Base-by-base conservation (phyloP, 768 basidiomycete genomes). In the Holtermanniella nyarrowii region DNA sequence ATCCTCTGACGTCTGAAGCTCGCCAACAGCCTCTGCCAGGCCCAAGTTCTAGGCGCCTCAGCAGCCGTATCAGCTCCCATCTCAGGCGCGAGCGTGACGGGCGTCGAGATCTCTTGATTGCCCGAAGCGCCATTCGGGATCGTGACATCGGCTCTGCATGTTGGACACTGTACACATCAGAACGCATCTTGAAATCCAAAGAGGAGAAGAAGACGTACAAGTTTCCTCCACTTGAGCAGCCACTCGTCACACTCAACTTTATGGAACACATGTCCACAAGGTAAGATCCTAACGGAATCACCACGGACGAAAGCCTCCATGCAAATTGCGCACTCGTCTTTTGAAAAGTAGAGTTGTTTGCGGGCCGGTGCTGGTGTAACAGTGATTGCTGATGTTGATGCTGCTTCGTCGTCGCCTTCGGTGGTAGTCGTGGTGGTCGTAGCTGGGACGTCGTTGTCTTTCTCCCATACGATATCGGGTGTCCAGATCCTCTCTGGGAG, bases 191-290 rank as follows among this genome's bases (percentile, higher is more conserved):
- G 41, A 48, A 21, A 5, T 21, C 24, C 13, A 45, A 4, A 13
- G 23, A 43, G 46, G 40, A 12, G n/a, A 41, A 48, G 26, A 22
- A 11, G n/a, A 76, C 84, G 65, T 64, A 91, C 90, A 71, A 93
- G 73, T 76, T 95, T 95, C 76, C 90, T 88, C 70, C 87, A 80
- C 55, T 85, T 82, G 50, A 91, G 83, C 54, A 97, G 73, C 93
- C 93, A 97, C 57, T 84, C 79, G 68, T 90, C 88, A 37, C 95
- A 80, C 69, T 96, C 93, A 27, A 83, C 71, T 45, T 87, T 78
- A 72, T 97, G 93, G 74, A 95, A 97, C 49, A 97, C 82, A 68
- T 97, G 93, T 44, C 86, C 84, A 64, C 93, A 97, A 1, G 93
- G 93, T 39, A 96, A 68, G 47, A 91, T 86, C 60, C 91, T 80